Base-by-base conservation (phyloP, 83 land plant genomes). In the Picea mariana region DNA sequence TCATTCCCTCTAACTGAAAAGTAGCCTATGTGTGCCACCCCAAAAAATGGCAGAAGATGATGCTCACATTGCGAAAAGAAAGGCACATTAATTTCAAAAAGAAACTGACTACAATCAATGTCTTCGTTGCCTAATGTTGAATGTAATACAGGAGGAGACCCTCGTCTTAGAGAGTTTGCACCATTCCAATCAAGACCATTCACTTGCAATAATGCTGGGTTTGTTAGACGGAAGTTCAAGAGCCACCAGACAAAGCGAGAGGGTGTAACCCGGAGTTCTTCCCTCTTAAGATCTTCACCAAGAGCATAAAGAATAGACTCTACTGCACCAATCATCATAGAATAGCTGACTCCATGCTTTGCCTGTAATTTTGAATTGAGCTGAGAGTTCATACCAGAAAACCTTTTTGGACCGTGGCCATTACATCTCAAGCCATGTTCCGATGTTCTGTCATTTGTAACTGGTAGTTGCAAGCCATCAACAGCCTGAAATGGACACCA, bases 21-120 rank as follows among this genome's bases (percentile, higher is more conserved):
- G 82, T 77, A 92, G 1, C 93, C 94, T 12, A 95, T 81, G 77
- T 95, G 98, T 24, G 91, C 98, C 17, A 89, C 86, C 31, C 98
- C 98, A 63, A 88, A 84, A 77, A 95, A 95, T 12, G 98, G 98
- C 38, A 95, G 86, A 38, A 95, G 85, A 84, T 95, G 98, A 81
- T 95, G 98, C 86, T 95, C 98, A 81, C 98, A 95, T 55, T 84
- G 93, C 27, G 98, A 89, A 79, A 92, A 92, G 79, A 93, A 95
- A 9, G 93, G 87, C 27, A 92, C 40, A 80, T 92, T 87, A 62
- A 93, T 83, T 87, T 88, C 92, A n/a, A 79, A 72, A 8, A 68
- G 80, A 23, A 90, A 73, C 15, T 24, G 58, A 31, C 71, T 80
- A 63, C 61, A 20, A 27, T 34, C 64, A 61, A 24, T 85, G 17